Evolutionary conservation across 768 basidiomycete genomes (phyloP).

Genomic region (Myochromella boudieri): DNA sequence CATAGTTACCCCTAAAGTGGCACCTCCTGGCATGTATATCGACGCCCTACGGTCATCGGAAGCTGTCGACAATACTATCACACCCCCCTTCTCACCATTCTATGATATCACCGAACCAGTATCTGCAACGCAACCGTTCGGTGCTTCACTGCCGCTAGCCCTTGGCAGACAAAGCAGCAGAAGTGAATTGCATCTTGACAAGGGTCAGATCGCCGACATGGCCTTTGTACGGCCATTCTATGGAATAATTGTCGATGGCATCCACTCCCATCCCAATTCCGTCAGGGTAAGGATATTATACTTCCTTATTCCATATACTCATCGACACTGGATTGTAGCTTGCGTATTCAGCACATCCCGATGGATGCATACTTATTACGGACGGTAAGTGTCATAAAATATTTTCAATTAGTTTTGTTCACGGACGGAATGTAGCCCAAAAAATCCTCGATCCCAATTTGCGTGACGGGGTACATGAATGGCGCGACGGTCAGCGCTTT

Average conservation of each 20-base stretch:
- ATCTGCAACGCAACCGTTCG: conserved; percentile 15
- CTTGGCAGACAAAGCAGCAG: conserved; percentile 26
- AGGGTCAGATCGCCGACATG: conserved; percentile 52
- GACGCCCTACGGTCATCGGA: conserved; percentile 40
- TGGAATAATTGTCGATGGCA: conserved; percentile 87
- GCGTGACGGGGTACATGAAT: conserved; percentile 81
- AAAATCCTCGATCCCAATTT: conserved; percentile 84
- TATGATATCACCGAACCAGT: conserved; percentile 14
- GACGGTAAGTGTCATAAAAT: conserved; percentile 56
- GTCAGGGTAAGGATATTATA: conserved; percentile 57
- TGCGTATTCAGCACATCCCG: conserved; percentile 80
- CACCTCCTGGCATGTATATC: conserved; percentile 9
- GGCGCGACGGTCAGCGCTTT: conserved; percentile 82
- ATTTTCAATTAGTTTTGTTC: neutral
- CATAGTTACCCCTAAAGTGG: neutral
- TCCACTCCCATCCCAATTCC: conserved; percentile 89
- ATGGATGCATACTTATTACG: conserved; percentile 86
- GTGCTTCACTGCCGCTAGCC: conserved; percentile 15
- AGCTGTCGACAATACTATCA: conserved; percentile 59
- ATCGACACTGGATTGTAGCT: conserved; percentile 41
- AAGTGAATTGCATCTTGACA: conserved; percentile 42
- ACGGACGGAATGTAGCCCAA: conserved; percentile 56
- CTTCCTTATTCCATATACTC: neutral
- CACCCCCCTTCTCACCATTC: conserved; percentile 54
- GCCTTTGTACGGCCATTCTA: conserved; percentile 74